These are phyloP conservation scores for Pythium phragmitis DNA, from an alignment of 352 stramenopile species.

Conservation along the genomic window DNA sequence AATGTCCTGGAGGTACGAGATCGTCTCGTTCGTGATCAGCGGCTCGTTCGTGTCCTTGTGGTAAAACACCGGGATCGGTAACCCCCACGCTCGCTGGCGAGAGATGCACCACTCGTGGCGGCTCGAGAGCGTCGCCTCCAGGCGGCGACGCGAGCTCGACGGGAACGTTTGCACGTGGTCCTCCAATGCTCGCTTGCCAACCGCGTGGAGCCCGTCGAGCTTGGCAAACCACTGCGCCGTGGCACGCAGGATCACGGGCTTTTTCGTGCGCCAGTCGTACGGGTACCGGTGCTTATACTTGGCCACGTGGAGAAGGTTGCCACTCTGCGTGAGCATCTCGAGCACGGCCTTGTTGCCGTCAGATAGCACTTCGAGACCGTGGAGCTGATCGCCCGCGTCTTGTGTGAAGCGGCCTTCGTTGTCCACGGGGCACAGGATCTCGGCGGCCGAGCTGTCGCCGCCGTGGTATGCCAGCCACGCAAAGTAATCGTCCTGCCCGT, in stretches of 20 bases:
- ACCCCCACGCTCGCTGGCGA: conserved; percentile 96
- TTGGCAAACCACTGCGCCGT: conserved; percentile 99
- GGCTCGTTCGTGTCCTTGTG: conserved; percentile 88
- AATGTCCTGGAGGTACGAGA: conserved; percentile 78
- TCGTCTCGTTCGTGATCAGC: conserved; percentile 91
- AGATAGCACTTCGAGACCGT: conserved; percentile 87
- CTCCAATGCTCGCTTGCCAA: conserved; percentile 52
- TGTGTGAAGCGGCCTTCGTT: conserved; percentile 74
- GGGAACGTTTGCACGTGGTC: conserved; percentile 92
- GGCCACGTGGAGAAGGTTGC: conserved; percentile 83
- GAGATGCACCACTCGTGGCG: conserved; percentile 99
- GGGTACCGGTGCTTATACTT: conserved; percentile 95
- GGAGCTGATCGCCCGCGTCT: conserved; percentile 87
- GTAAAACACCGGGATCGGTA: conserved; percentile 99
- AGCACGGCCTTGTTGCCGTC: conserved; percentile 95
- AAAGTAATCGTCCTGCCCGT: conserved; percentile 96
- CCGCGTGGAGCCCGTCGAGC: conserved; percentile 91
- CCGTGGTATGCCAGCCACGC: conserved; percentile 67
- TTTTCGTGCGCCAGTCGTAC: conserved; percentile 99
- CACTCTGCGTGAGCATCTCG: conserved; percentile 69
- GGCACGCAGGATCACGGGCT: conserved; percentile 97
- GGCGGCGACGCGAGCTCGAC: conserved; percentile 68
- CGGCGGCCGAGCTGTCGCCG: conserved; percentile 17
- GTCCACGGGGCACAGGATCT: conserved; percentile 73
- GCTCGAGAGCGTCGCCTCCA: conserved; percentile 85